Evolutionary conservation across 306 rosid genomes (phyloP).

Genomic region (Vicia sativa): DNA sequence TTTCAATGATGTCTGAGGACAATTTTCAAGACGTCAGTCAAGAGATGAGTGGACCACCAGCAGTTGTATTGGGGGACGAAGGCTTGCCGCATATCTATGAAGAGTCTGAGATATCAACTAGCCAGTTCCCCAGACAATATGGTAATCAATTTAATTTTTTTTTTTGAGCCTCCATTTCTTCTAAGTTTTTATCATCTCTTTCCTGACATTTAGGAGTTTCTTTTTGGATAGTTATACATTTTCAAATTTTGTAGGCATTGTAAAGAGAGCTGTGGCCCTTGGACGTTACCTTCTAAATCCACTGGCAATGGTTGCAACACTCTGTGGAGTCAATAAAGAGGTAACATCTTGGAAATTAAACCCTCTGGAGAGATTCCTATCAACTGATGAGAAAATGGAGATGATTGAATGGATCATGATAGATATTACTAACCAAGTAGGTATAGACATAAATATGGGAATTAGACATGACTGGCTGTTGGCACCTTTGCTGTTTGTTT

Average conservation of each 20-base stretch:
- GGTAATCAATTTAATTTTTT: slow-evolving; percentile 37
- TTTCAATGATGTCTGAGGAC: slow-evolving; percentile 46
- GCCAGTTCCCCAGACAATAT: slow-evolving; percentile 46
- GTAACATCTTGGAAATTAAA: slow-evolving; percentile 48
- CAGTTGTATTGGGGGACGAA: slow-evolving; percentile 50
- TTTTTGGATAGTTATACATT: slow-evolving; percentile 9
- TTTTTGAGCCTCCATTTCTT: slow-evolving; percentile 8
- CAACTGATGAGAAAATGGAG: slow-evolving; percentile 50
- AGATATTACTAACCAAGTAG: slow-evolving; percentile 56
- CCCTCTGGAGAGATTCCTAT: slow-evolving; percentile 42
- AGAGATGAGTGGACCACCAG: slow-evolving; percentile 34
- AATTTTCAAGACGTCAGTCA: slow-evolving; percentile 30
- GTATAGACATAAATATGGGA: slow-evolving; percentile 51
- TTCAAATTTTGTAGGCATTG: slow-evolving; percentile 44
- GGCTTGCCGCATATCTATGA: slow-evolving; percentile 50
- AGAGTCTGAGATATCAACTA: slow-evolving; percentile 47
- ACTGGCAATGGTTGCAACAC: slow-evolving; percentile 58
- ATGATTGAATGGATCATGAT: slow-evolving; percentile 57
- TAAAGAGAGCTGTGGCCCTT: slow-evolving; percentile 59
- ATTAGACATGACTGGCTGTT: slow-evolving; percentile 49
- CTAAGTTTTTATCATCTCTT: not conserved
- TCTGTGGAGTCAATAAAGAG: slow-evolving; percentile 51
- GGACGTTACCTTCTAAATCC: slow-evolving; percentile 58
- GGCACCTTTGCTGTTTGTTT: slow-evolving; percentile 54
- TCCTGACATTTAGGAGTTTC: not conserved